Evolutionary conservation across 2,329 filamentous ascomycete genomes (phyloP), one percentile per base, ranked within the genome.

Genomic region (Monascus ruber): DNA sequence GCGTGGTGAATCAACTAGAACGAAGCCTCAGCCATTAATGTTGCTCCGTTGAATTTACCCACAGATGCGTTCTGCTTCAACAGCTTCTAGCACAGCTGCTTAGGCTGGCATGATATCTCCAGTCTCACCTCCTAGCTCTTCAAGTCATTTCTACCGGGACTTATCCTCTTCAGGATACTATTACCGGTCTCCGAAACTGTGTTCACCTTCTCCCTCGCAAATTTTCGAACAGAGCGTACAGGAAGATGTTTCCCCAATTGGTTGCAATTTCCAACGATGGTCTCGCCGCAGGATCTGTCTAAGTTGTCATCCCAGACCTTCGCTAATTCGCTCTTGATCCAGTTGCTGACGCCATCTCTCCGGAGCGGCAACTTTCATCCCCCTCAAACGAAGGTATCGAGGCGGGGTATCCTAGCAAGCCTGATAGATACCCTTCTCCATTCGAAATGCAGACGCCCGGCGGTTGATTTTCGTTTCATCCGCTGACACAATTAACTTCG

Each of bases 181-280:
- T 34, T 70, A 70, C 50, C 80, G 81, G 8, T 74, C 86, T 6
- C 82, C 86, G 4, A 74, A 83, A 36, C 64, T 88, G 34, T 76
- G 81, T 38, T 94, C 86, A 17, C 85, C 88, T 9, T 84, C 86
- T 0, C 76, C 74, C 17, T 76, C 74, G 35, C 69, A 75, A 52
- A 95, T 96, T 53, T 96, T 96, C 58, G 89, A 96, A 68, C 83
- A 89, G 54, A 85, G 88, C 59, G 89, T 96, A 24, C 89, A 95
- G 62, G 88, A 95, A 54, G 77, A 77, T 53, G 69, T 75, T 26
- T 54, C 74, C 3, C 64, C 81, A 17, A 17, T 17, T 17, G 17
- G 17, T 17, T 17, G 77, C n/a, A n/a, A n/a, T n/a, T n/a, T n/a
- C n/a, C n/a, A n/a, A n/a, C n/a, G n/a, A n/a, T n/a, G n/a, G n/a